Evolutionary conservation across 2,329 filamentous ascomycete genomes (phyloP).

Genomic region (Paracorniculantispora psalliotae): DNA sequence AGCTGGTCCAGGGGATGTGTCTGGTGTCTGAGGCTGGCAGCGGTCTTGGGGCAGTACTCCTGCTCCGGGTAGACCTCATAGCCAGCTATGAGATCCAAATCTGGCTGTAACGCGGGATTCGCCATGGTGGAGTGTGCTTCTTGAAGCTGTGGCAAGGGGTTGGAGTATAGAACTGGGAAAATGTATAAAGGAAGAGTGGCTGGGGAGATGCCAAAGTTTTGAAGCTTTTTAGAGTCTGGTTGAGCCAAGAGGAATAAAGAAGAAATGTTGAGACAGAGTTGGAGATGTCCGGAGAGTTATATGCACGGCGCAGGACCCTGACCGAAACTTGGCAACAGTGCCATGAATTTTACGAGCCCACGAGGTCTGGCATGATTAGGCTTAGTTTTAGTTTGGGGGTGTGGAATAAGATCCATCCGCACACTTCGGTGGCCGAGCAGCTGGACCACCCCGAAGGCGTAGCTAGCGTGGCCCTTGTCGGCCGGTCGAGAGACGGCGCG

Average conservation of each 20-base stretch:
- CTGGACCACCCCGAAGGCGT: slow-evolving; percentile 10
- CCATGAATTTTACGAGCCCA: slow-evolving; percentile 2
- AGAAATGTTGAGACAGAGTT: not conserved
- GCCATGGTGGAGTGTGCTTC: slow-evolving; percentile 17
- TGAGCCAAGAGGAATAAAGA: not conserved
- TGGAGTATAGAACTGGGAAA: not conserved
- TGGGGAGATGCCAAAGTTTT: not conserved
- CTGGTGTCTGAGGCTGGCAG: slow-evolving; percentile 29
- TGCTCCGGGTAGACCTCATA: slow-evolving; percentile 38
- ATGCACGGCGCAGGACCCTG: not conserved
- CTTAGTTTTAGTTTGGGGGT: slow-evolving; percentile 6
- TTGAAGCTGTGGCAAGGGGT: not conserved
- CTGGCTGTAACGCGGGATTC: slow-evolving; percentile 21
- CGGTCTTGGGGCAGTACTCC: slow-evolving; percentile 35
- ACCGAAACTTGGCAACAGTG: slow-evolving; percentile 2
- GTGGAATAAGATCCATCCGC: slow-evolving; percentile 13
- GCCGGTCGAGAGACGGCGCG: slow-evolving; percentile 2
- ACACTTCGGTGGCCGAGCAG: slow-evolving; percentile 10
- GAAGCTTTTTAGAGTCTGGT: not conserved
- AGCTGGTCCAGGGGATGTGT: slow-evolving; percentile 45
- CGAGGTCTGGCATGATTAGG: slow-evolving; percentile 5
- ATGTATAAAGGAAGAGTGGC: no score
- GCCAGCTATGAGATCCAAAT: slow-evolving; percentile 39
- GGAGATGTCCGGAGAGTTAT: slow-evolving; percentile 4
- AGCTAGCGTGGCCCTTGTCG: slow-evolving; percentile 1